A percentile compares a stretch with the other conserved stretches of the same genome.
Evolutionary conservation across 1,139 yeast species (phyloP).

Genomic region (Casaregolazyma lundiana): DNA sequence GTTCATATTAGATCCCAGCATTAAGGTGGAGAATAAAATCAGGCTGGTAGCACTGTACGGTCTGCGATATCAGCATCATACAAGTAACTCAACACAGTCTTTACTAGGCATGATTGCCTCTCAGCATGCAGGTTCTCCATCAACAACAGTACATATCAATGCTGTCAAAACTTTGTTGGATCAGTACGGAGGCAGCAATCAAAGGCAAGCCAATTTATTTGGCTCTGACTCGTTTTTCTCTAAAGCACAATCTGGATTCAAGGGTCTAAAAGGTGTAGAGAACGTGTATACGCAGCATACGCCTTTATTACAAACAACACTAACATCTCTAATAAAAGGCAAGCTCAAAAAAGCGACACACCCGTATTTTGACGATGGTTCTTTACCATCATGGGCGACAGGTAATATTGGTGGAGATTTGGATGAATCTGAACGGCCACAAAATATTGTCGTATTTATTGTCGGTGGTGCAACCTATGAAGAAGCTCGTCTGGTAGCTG

Average conservation of each 20-base stretch:
- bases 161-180: conserved; percentile 25
- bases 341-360: conserved; percentile 45
- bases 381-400: conserved; percentile 27
- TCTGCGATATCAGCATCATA: conserved; percentile 53
- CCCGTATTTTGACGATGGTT: conserved; percentile 42
- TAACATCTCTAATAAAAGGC: conserved; percentile 48
- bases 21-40: conserved; percentile 42
- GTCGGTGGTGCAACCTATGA: conserved; percentile 93
- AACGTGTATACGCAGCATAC: conserved; percentile 68
- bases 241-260: conserved; percentile 41
- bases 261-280: conserved; percentile 45
- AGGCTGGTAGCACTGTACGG: conserved; percentile 69
- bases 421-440: conserved; percentile 42
- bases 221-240: conserved; percentile 39
- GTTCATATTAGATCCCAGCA: conserved; percentile 34
- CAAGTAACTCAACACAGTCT: conserved; percentile 38
- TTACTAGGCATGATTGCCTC: conserved; percentile 38
- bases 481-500: conserved; percentile 78
- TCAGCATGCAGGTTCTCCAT: conserved; percentile 29
- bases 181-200: conserved; percentile 38
- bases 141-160: conserved; percentile 15
- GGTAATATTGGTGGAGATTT: conserved; percentile 22
- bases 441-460: conserved; percentile 74
- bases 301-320: conserved; percentile 60
- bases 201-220: conserved; percentile 45